These are phyloP conservation scores for Phytopythium vexans DNA, from an alignment of 352 stramenopile genomes.

Conservation along the genomic window DNA sequence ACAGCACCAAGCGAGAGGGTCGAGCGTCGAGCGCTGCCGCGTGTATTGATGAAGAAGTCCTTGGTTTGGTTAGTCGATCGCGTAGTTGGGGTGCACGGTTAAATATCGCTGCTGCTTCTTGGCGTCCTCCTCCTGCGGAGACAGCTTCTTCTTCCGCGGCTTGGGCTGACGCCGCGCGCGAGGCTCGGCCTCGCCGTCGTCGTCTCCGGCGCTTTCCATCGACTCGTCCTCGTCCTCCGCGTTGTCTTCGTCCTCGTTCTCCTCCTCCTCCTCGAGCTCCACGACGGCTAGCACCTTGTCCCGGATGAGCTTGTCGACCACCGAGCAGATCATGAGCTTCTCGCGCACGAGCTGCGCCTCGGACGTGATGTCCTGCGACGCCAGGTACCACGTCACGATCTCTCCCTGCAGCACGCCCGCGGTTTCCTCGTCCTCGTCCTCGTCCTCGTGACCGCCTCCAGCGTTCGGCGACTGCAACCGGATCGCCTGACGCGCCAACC, in stretches of 20 bases:
- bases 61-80: conserved; percentile 41
- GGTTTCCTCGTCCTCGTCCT: conserved; percentile 56
- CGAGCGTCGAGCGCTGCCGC: too few species aligned
- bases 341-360: conserved; percentile 72
- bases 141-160: conserved; percentile 21
- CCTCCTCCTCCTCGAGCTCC: conserved; percentile 57
- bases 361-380: conserved; percentile 82
- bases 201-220: conserved; percentile 5
- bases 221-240: conserved; percentile 12
- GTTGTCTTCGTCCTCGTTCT: conserved; percentile 23
- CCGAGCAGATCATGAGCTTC: conserved; percentile 80
- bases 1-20: too few species aligned
- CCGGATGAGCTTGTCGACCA: conserved; percentile 77
- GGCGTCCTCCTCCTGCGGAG: conserved; percentile 41
- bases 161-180: conserved; percentile 8
- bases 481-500: conserved; percentile 37
- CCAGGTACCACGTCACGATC: conserved; percentile 83
- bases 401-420: conserved; percentile 69
- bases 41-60: too few species aligned
- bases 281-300: conserved; percentile 78
- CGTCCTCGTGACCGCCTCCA: conserved; percentile 25
- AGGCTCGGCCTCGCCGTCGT: conserved; percentile 3
- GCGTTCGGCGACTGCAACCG: conserved; percentile 12
- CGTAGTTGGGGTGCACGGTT: conserved; percentile 79
- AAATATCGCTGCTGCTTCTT: conserved; percentile 72